Evolutionary conservation across 352 stramenopile genomes (phyloP).

Genomic region (Blastocystis sp.): DNA sequence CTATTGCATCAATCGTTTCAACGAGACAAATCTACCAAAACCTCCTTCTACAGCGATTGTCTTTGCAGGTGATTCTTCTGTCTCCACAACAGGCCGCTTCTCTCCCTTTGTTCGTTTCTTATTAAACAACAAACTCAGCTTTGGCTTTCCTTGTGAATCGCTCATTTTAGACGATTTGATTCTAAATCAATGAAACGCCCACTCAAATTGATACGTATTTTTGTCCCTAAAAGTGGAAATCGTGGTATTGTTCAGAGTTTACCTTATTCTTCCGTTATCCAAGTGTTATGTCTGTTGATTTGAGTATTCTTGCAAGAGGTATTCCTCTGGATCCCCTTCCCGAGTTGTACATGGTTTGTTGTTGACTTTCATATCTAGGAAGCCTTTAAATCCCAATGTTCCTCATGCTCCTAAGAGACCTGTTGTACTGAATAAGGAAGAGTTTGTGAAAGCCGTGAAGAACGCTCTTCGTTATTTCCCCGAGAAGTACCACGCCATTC

Average conservation of each 20-base stretch:
- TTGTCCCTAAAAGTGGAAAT: neutral
- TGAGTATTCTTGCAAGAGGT: slow-evolving; percentile 43
- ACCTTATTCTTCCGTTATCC: neutral
- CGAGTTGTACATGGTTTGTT: slow-evolving; percentile 4
- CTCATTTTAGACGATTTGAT: neutral
- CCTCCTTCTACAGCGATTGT: no score
- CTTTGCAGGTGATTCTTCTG: neutral
- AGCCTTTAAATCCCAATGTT: slow-evolving; percentile 43
- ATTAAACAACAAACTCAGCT: neutral
- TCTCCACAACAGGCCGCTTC: neutral
- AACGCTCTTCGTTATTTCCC: slow-evolving; percentile 79
- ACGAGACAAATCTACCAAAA: neutral
- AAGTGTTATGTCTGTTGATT: slow-evolving; percentile 6
- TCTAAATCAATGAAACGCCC: neutral
- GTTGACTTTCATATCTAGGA: neutral
- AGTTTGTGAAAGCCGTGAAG: slow-evolving; percentile 68
- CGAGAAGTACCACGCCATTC: slow-evolving; percentile 69
- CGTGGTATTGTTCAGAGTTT: neutral
- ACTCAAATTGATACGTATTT: neutral
- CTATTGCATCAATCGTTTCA: neutral
- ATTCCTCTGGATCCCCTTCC: slow-evolving; percentile 43
- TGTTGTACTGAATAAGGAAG: slow-evolving; percentile 25
- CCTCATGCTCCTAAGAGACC: slow-evolving; percentile 51
- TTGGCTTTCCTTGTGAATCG: neutral
- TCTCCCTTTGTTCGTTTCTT: neutral